phyloP scores from a whole-genome alignment of 441 rosid genomes.

The Syzygium malaccense region DNA sequence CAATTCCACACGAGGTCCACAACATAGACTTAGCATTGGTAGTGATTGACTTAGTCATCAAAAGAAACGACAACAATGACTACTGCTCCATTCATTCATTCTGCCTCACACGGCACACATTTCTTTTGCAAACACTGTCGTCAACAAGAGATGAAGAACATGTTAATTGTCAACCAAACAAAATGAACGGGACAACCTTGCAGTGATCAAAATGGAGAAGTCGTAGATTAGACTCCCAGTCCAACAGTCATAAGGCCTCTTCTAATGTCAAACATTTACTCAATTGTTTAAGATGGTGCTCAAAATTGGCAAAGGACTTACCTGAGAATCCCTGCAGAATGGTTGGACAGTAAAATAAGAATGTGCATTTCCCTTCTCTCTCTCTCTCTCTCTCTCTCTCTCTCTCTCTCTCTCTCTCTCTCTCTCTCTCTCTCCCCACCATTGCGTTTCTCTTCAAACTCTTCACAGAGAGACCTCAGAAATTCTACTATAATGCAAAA shows the following conservation, averaged over 20 bases:
- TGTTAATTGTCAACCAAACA: neutral
- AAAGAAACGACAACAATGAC: neutral
- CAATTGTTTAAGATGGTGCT: neutral
- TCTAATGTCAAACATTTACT: neutral
- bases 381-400: neutral
- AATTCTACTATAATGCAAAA: too few species aligned
- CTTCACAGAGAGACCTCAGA: neutral
- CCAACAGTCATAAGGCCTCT: neutral
- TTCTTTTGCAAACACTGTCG: neutral
- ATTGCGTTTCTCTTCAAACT: neutral
- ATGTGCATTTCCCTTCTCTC: slow-evolving; percentile 4
- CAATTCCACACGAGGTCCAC: neutral
- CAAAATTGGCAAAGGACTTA: slow-evolving; percentile 2
- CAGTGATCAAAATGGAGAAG: neutral
- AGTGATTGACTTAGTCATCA: neutral
- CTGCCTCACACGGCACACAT: fast-evolving
- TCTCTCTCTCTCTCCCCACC: too few species aligned
- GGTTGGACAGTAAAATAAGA: slow-evolving; percentile 17
- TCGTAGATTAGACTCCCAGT: neutral
- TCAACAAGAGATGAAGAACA: neutral
- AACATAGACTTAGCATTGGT: neutral
- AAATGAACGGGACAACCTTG: neutral
- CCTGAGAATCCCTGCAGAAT: slow-evolving; percentile 24
- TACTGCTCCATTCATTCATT: neutral
- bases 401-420: too few species aligned